phyloP scores from a whole-genome alignment of 2,329 filamentous ascomycete species.

The Phoma sp. region DNA sequence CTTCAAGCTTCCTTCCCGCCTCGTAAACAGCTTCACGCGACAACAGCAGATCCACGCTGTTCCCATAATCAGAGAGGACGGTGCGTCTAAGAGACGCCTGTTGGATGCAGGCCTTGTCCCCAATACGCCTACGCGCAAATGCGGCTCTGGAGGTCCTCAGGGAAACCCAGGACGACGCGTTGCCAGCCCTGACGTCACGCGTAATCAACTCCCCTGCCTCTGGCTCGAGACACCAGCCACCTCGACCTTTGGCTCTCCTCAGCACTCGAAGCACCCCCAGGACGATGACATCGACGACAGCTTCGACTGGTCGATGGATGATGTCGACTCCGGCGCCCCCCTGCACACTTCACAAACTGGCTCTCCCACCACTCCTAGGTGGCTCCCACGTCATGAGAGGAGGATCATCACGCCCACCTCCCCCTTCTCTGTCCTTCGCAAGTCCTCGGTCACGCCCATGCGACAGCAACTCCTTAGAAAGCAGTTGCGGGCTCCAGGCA shows the following conservation, averaged over 20 bases:
- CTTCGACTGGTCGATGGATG: constrained; percentile 27
- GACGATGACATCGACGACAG: constrained; percentile 15
- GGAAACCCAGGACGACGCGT: background rate
- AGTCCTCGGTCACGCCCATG: background rate
- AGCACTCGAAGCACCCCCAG: background rate
- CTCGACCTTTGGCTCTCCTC: background rate
- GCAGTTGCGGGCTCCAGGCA: constrained; percentile 5
- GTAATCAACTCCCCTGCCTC: background rate
- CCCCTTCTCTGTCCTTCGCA: background rate
- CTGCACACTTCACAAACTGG: constrained; percentile 16
- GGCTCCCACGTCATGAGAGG: background rate
- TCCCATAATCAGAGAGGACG: constrained; percentile 26
- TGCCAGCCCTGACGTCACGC: background rate
- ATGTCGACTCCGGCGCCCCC: constrained; percentile 22
- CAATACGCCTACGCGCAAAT: constrained; percentile 17
- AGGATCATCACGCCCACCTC: background rate
- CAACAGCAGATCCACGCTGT: constrained; percentile 30
- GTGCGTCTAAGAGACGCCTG: constrained; percentile 40
- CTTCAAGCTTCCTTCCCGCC: constrained; percentile 19
- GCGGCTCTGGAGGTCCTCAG: background rate
- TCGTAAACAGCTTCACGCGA: constrained; percentile 20
- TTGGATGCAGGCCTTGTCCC: constrained; percentile 31
- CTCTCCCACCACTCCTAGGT: constrained; percentile 1
- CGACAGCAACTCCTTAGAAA: constrained; percentile 9
- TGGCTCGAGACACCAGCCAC: background rate